Conservation (phyloP, 179 eudicot genomes). For the Silene noctiflora region DNA sequence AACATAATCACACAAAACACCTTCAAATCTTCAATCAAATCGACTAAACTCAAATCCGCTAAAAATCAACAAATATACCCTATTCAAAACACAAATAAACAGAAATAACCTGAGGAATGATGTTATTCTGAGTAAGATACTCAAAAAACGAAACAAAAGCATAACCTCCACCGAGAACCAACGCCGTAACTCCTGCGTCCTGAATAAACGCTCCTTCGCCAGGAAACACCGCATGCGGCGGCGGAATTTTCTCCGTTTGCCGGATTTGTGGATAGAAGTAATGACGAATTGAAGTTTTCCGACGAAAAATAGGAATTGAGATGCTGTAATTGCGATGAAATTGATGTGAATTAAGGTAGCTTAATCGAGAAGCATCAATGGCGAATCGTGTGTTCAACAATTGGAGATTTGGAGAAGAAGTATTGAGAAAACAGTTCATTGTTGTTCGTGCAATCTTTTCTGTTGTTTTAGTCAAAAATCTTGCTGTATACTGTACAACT, state of each 20-base stretch:
- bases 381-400: too few relatives aligned
- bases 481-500: too few relatives aligned
- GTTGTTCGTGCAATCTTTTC: too few relatives aligned
- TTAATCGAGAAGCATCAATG: too few relatives aligned
- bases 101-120: conserved; percentile 52
- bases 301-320: background rate
- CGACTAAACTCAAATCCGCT: background rate
- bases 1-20: background rate
- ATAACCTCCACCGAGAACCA: conserved; percentile 47
- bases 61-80: background rate
- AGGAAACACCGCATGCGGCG: conserved; percentile 13
- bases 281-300: background rate
- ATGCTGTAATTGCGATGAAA: background rate
- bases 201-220: conserved; percentile 27
- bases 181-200: conserved; percentile 54
- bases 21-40: background rate
- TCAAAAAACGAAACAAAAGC: conserved; percentile 53
- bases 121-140: conserved; percentile 39
- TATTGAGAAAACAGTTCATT: too few relatives aligned
- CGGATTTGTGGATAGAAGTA: too few relatives aligned
- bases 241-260: background rate
- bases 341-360: background rate
- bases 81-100: background rate
- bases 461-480: too few relatives aligned
- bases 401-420: too few relatives aligned